Evolutionary conservation across 257 asterid species (phyloP).

Genomic region (Sherardia arvensis): DNA sequence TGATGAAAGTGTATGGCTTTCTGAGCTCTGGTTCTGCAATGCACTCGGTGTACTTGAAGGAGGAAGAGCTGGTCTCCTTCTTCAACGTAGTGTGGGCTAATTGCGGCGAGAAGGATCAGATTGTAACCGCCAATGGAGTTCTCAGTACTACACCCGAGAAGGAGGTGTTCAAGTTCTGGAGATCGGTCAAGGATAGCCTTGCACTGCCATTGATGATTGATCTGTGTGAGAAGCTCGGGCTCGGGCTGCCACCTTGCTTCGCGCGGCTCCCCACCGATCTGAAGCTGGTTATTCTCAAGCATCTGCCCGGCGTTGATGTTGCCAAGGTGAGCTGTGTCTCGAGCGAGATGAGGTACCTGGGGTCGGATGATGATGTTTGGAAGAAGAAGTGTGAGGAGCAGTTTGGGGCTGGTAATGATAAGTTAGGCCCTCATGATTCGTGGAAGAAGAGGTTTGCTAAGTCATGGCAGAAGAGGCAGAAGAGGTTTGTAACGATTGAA

Average conservation of each 20-base stretch:
- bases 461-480: conserved; percentile 28
- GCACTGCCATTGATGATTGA: conserved; percentile 83
- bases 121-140: conserved; percentile 13
- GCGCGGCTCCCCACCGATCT: conserved; percentile 67
- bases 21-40: conserved; percentile 24
- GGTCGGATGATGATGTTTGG: conserved; percentile 73
- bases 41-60: conserved; percentile 39
- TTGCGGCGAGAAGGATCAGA: conserved; percentile 43
- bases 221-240: conserved; percentile 53
- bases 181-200: conserved; percentile 56
- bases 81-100: conserved; percentile 84
- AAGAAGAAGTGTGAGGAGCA: conserved; percentile 46
- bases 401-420: conserved; percentile 24
- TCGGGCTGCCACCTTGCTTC: conserved; percentile 78
- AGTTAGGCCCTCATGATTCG: conserved; percentile 14
- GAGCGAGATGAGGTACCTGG: conserved; percentile 49
- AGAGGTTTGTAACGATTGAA: too few relatives aligned
- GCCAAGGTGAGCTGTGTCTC: conserved; percentile 55
- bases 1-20: conserved; percentile 55
- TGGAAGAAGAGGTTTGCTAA: conserved; percentile 61
- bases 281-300: conserved; percentile 59
- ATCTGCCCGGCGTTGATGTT: conserved; percentile 52
- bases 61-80: conserved; percentile 44
- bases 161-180: conserved; percentile 74
- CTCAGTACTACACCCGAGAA: conserved; percentile 35